phyloP scores from a whole-genome alignment of 129 eudicot species.

The Gnaphalium uliginosum region DNA sequence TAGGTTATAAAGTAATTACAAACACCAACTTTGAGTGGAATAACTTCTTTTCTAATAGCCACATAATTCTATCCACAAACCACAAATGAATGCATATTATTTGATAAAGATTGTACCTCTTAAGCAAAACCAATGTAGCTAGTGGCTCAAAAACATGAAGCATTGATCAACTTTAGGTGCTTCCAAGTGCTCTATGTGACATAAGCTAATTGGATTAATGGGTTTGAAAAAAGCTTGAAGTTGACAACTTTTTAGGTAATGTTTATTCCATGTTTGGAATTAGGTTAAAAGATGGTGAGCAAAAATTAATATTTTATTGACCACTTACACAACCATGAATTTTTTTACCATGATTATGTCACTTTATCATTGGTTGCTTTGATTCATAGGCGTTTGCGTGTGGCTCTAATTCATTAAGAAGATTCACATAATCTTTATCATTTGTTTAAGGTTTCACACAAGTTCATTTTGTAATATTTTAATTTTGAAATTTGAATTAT shows the following conservation, averaged over 20 bases:
- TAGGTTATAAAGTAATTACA: not conserved
- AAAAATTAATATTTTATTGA: slow-evolving; percentile 10
- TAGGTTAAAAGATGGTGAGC: slow-evolving; percentile 28
- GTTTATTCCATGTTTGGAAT: not conserved
- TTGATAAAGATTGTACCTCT: slow-evolving; percentile 14
- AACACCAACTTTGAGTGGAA: slow-evolving; percentile 10
- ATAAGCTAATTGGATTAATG: slow-evolving; percentile 22
- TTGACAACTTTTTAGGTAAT: slow-evolving; percentile 19
- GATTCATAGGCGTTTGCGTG: slow-evolving; percentile 12
- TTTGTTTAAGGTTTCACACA: slow-evolving; percentile 22
- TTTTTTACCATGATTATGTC: slow-evolving; percentile 7
- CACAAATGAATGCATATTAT: slow-evolving; percentile 22
- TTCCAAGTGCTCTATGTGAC: slow-evolving; percentile 23
- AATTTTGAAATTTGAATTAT: not conserved
- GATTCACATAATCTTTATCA: slow-evolving; percentile 19
- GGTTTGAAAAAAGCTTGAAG: slow-evolving; percentile 11
- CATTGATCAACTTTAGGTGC: slow-evolving; percentile 21
- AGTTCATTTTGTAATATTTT: not conserved
- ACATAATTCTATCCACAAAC: slow-evolving; percentile 25
- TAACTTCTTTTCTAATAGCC: slow-evolving; percentile 28
- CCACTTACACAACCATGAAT: slow-evolving; percentile 6
- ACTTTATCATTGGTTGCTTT: slow-evolving; percentile 25
- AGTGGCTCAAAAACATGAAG: slow-evolving; percentile 26
- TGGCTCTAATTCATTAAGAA: slow-evolving; percentile 14
- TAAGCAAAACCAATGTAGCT: not conserved